phyloP scores from a whole-genome alignment of 306 rosid species.

The Pueraria montana region DNA sequence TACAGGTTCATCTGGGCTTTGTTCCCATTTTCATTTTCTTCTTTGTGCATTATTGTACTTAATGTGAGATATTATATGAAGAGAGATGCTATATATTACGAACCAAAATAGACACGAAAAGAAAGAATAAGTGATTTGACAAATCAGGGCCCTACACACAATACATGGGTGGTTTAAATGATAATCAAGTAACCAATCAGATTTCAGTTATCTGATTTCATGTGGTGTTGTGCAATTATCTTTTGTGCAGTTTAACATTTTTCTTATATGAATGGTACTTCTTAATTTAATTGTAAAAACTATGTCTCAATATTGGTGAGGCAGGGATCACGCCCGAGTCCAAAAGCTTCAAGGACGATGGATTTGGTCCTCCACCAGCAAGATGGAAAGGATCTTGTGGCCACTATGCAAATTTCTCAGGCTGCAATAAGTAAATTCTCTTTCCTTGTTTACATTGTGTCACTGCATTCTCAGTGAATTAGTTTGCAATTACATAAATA shows the following conservation, averaged over 20 bases:
- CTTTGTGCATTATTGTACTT: neutral
- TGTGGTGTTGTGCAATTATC: no score
- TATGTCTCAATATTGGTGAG: constrained; percentile 14
- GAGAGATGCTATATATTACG: no score
- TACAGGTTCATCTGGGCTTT: constrained; percentile 63
- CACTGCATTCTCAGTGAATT: constrained; percentile 9
- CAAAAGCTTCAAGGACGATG: constrained; percentile 81
- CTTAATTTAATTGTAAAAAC: neutral
- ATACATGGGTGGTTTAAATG: no score
- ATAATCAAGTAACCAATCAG: no score
- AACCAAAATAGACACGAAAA: no score
- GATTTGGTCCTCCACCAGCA: constrained; percentile 79
- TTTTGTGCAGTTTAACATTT: no score
- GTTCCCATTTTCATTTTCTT: constrained; percentile 6
- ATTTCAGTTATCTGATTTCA: no score
- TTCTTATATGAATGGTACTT: constrained; percentile 20
- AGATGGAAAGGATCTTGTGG: constrained; percentile 91
- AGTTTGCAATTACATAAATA: constrained; percentile 4
- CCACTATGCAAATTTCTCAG: constrained; percentile 81
- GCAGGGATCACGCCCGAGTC: constrained; percentile 86
- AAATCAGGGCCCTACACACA: no score
- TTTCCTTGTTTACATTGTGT: constrained; percentile 26
- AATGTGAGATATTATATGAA: neutral
- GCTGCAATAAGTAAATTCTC: constrained; percentile 84
- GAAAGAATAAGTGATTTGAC: no score